phyloP scores from a whole-genome alignment of 768 basidiomycete species.

The Dendrothele bispora region DNA sequence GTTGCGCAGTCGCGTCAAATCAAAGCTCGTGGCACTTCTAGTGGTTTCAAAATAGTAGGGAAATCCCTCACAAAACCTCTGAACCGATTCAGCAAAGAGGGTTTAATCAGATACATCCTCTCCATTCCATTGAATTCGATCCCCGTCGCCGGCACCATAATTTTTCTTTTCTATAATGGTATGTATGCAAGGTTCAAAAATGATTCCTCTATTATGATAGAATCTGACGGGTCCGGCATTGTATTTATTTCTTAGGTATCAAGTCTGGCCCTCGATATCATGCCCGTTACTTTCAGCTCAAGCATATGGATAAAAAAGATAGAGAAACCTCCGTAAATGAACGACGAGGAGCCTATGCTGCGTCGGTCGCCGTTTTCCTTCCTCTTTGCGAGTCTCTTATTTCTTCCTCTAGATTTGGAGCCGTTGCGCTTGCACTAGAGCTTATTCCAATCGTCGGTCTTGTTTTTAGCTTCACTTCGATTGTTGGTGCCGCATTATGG shows the following conservation, averaged over 20 bases:
- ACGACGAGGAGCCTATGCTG: conserved; percentile 61
- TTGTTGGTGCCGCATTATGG: conserved; percentile 74
- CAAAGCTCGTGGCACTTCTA: conserved; percentile 25
- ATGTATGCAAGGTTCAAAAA: no score
- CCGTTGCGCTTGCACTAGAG: conserved; percentile 55
- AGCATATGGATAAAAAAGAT: conserved; percentile 46
- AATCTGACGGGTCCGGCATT: no score
- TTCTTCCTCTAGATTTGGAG: conserved; percentile 48
- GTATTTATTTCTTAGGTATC: conserved; percentile 27
- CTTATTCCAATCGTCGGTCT: conserved; percentile 62
- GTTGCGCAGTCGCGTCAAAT: conserved; percentile 32
- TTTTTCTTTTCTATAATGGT: conserved; percentile 61
- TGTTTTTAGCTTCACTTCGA: conserved; percentile 59
- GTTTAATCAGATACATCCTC: conserved; percentile 56
- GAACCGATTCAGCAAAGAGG: conserved; percentile 40
- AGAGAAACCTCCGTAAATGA: conserved; percentile 45
- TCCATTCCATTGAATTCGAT: conserved; percentile 69
- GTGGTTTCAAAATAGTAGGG: conserved; percentile 44
- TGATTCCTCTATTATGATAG: no score
- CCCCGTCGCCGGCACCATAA: conserved; percentile 61
- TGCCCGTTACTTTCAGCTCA: conserved; percentile 69
- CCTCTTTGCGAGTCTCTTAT: background rate
- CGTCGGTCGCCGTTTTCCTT: conserved; percentile 35
- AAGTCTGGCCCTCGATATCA: conserved; percentile 59
- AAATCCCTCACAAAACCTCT: conserved; percentile 50